Base-by-base conservation (phyloP, 495 filamentous ascomycete species). In the Acidomyces sp. region DNA sequence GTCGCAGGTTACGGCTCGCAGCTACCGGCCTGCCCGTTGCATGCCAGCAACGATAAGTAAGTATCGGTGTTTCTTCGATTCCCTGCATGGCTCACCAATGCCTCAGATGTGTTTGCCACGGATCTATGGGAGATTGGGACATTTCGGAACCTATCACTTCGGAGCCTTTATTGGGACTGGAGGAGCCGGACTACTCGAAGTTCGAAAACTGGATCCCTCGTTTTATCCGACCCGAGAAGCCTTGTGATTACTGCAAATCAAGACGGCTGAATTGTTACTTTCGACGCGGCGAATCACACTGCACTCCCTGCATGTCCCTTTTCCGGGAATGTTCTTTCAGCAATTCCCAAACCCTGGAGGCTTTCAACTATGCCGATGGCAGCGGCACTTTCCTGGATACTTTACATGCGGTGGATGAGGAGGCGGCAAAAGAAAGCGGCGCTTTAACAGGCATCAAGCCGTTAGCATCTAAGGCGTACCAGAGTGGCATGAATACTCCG, bases 221-320 rank as follows among this genome's bases (percentile, higher is more conserved):
- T 20, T 60, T 60, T 33, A 48, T 47, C 9, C 61, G 60, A 24
- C 65, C 73, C 19, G 62, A 67, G 34, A 61, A 65, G 17, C 72
- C 80, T 31, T 92, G 83, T 60, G 69, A 77, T 19, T 78, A 85
- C 47, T 92, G 84, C 57, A 64, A 68, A 24, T 58, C 66, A 10
- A 74, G 71, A 59, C 66, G 74, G 17, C 72, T 86, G 40, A 69
- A 85, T 46, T 92, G 83, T 65, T 85, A 85, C 59, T 63, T 80
- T 28, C 69, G 69, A 25, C 69, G 81, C 55, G 78, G 79, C 61
- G 67, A 72, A 49, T 71, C 69, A 39, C 72, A 71, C 19, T 92
- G 84, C 59, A 85, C 80, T 3, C 77, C 78, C 46, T 92, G 84
- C 54, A 77, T 80, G 47, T 80, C 80, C 17, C 66, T 88, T 13